Conservation (phyloP, 305 asterid genomes). For the Fraxinus greggii region DNA sequence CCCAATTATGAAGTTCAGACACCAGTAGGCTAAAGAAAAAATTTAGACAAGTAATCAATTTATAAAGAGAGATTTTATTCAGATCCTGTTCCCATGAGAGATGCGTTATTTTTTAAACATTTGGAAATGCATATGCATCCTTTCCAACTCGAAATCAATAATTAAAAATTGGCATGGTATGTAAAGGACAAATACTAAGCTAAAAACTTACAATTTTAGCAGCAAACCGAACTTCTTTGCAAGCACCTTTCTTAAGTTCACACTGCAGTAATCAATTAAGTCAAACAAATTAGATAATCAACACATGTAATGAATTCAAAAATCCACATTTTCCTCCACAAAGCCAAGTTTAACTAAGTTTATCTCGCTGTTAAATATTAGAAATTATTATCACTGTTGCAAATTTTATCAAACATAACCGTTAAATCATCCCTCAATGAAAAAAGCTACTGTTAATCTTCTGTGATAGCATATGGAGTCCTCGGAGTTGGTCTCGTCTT, state of each 20-base stretch:
- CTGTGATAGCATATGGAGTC: background rate
- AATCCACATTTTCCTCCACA: background rate
- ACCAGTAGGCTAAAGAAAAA: background rate
- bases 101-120: background rate
- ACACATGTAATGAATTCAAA: constrained; percentile 6
- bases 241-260: constrained; percentile 48
- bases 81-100: background rate
- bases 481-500: background rate
- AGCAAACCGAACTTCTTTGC: constrained; percentile 70
- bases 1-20: constrained; percentile 6
- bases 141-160: constrained; percentile 1
- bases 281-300: constrained; percentile 8
- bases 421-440: background rate
- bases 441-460: background rate
- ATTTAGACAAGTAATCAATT: background rate
- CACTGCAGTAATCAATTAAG: constrained; percentile 39
- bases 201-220: constrained; percentile 73
- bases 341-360: background rate
- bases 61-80: background rate
- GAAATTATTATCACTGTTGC: background rate
- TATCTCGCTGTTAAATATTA: constrained; percentile 7
- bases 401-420: background rate
- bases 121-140: background rate
- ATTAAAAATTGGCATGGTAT: constrained; percentile 10
- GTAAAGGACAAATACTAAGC: constrained; percentile 14